These are phyloP conservation scores for Cladosporium sphaerospermum DNA, from an alignment of 2,329 filamentous ascomycete genomes.

Conservation along the genomic window DNA sequence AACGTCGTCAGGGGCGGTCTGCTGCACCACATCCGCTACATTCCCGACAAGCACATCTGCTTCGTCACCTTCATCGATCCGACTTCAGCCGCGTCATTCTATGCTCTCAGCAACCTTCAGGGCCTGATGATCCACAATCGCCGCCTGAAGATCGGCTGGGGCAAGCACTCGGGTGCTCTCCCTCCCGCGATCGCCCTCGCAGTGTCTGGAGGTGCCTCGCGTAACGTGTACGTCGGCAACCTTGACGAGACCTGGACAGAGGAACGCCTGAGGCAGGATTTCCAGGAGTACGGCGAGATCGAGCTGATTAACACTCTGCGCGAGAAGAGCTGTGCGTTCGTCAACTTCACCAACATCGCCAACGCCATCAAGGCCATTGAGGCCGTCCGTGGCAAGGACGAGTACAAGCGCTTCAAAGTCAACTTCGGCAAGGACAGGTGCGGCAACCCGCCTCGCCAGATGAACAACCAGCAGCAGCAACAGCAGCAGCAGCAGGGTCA, in stretches of 20 bases:
- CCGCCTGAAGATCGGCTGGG: slow-evolving; percentile 97
- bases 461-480: slow-evolving; percentile 52
- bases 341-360: slow-evolving; percentile 99
- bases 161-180: slow-evolving; percentile 94
- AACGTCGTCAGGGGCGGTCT: slow-evolving; percentile 95
- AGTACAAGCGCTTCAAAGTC: slow-evolving; percentile 98
- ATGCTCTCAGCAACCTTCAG: slow-evolving; percentile 93
- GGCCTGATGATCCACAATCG: slow-evolving; percentile 99
- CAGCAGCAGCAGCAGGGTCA: slow-evolving; percentile 61
- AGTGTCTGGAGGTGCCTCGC: slow-evolving; percentile 92
- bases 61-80: slow-evolving; percentile 99
- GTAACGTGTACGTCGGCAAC: slow-evolving; percentile 97
- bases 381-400: slow-evolving; percentile 85
- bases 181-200: slow-evolving; percentile 93
- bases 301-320: slow-evolving; percentile 93
- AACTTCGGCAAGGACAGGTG: slow-evolving; percentile 99
- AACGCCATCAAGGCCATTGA: slow-evolving; percentile 99
- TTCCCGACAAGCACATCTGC: slow-evolving; percentile 99
- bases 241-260: slow-evolving; percentile 96
- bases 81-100: slow-evolving; percentile 95
- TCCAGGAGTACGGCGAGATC: slow-evolving; percentile 95
- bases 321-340: slow-evolving; percentile 98
- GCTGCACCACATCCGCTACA: slow-evolving; percentile 96
- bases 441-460: slow-evolving; percentile 89
- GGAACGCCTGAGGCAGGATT: slow-evolving; percentile 90